Base-by-base conservation (phyloP, 192 early-diverging fungal genomes). In the Coemansia sp. region DNA sequence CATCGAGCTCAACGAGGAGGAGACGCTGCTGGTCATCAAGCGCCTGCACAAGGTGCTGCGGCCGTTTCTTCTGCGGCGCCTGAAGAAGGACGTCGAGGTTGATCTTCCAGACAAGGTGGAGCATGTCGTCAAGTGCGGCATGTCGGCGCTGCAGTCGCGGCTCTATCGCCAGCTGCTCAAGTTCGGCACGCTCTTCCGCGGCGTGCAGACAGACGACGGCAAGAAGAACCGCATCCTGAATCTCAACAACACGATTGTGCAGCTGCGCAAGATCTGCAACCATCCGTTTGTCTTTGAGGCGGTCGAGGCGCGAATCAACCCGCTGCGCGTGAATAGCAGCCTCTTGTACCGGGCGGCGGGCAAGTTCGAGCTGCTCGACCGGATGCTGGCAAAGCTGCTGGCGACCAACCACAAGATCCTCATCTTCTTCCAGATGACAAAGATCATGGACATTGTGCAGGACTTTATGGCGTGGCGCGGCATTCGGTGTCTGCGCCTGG, bases 51-150 rank as follows among this genome's bases (percentile, higher is more conserved):
- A 98, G 73, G 93, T 97, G 27, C 82, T 99, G 45, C 89, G 96
- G 23, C 97, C 97, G 25, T 99, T 99, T 87, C 83, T 99, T 71
- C 74, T 99, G 59, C 89, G 97, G 50, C 85, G 97, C 36, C 68
- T 99, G 55, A 99, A 99, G 75, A 94, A 95, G 82, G 96, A 99
- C 81, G 97, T 99, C 47, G 97, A 99, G 74, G 87, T 93, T 1
- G 96, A 99, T 64, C 70, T 99, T 61, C 95, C 95, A 27, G 97
- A 98, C 70, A 99, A 99, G 84, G 86, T 95, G 6, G 97, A 99
- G 84, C 85, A 84, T 30, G 91, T 99, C 34, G 83, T 99, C 70
- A 92, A 92, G 67, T 95, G 93, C 76, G 87, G 87, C 75, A 85
- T 97, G 81, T 94, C 92, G 6, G 82, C 93, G 8, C 73, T 99